phyloP scores from a whole-genome alignment of 208 protist genomes.

The Wallacemonas sp. region DNA sequence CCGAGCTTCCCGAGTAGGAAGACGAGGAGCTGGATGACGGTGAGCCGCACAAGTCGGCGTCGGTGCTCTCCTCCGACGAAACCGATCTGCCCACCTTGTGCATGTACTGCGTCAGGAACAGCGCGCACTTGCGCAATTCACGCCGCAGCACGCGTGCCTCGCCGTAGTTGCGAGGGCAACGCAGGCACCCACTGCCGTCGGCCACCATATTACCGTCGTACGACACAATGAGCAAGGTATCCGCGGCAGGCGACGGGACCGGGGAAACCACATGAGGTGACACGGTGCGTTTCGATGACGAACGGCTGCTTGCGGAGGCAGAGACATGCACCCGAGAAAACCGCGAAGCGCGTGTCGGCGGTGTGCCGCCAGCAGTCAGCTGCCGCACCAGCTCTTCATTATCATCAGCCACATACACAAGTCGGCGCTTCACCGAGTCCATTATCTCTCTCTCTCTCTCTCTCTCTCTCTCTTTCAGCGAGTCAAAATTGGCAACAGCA shows the following conservation, averaged over 20 bases:
- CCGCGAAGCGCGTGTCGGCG: constrained; percentile 49
- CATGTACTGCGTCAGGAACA: constrained; percentile 34
- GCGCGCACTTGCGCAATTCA: constrained; percentile 45
- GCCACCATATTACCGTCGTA: constrained; percentile 68
- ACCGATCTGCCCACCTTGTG: not conserved
- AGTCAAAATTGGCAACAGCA: constrained; percentile 17
- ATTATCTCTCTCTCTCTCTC: constrained; percentile 16
- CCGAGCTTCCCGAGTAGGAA: not conserved
- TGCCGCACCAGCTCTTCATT: constrained; percentile 45
- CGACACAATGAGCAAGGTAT: constrained; percentile 58
- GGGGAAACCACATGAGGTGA: not conserved
- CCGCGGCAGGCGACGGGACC: constrained; percentile 13
- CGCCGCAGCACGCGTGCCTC: constrained; percentile 41
- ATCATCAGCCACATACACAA: constrained; percentile 81
- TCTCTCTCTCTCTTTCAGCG: not conserved
- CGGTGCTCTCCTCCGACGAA: constrained; percentile 7
- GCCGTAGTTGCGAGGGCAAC: constrained; percentile 37
- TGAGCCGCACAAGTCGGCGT: not conserved
- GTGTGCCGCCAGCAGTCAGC: constrained; percentile 43
- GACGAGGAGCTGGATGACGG: constrained; percentile 19
- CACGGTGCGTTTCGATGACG: constrained; percentile 4
- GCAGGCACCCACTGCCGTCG: constrained; percentile 56
- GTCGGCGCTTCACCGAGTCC: constrained; percentile 52
- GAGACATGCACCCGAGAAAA: constrained; percentile 41
- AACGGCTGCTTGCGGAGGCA: constrained; percentile 27